Evolutionary conservation across 1,284 basidiomycete genomes (phyloP).

Genomic region (Anthracocystis panici-leucophaei): DNA sequence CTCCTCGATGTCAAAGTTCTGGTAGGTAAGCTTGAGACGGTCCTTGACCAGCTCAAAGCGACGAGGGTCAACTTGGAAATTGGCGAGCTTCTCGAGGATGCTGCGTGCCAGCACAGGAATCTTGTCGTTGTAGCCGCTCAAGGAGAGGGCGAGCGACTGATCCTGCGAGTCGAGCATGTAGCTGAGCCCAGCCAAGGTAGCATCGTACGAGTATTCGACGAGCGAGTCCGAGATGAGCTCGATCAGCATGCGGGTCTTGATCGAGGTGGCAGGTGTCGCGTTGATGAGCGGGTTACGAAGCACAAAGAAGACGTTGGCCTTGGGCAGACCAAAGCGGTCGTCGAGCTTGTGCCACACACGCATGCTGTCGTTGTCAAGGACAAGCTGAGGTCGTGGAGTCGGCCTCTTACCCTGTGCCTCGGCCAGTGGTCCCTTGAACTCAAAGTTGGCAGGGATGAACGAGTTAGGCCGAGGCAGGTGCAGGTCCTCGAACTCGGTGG

Average conservation of each 20-base stretch:
- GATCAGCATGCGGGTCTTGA: constrained; percentile 78
- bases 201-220: constrained; percentile 92
- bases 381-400: constrained; percentile 60
- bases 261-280: constrained; percentile 63
- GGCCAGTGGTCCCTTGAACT: constrained; percentile 46
- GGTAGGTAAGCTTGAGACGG: constrained; percentile 73
- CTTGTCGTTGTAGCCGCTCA: constrained; percentile 95
- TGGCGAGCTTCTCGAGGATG: constrained; percentile 80
- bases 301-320: constrained; percentile 67
- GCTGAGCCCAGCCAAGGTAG: constrained; percentile 86
- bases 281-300: constrained; percentile 69
- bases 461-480: constrained; percentile 65
- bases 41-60: constrained; percentile 88
- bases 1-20: constrained; percentile 87
- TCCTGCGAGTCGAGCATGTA: constrained; percentile 80
- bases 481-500: constrained; percentile 57
- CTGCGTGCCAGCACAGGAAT: constrained; percentile 81
- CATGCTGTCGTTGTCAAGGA: constrained; percentile 56
- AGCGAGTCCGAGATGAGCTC: constrained; percentile 90
- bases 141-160: constrained; percentile 78
- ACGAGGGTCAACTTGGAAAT: constrained; percentile 78
- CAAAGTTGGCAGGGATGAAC: constrained; percentile 65
- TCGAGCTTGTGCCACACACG: constrained; percentile 69
- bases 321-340: constrained; percentile 68
- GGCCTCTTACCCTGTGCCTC: constrained; percentile 50